phyloP scores from a whole-genome alignment of 371 early-diverging fungal genomes.

The Actinomortierella wolfii region DNA sequence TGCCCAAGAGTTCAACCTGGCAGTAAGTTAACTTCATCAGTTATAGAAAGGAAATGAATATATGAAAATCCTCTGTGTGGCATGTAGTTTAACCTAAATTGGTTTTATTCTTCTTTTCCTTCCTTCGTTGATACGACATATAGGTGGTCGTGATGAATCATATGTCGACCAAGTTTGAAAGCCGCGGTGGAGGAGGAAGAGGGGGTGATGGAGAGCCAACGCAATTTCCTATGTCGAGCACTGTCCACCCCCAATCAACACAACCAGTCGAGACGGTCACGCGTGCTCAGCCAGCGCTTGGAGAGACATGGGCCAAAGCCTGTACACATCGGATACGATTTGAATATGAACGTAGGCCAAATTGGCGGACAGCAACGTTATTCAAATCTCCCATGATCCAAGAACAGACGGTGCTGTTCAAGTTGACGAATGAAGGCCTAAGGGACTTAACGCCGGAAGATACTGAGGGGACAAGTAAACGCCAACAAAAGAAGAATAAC shows the following conservation, averaged over 20 bases:
- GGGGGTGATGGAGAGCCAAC: too few relatives aligned
- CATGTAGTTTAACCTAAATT: neutral
- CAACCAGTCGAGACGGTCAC: neutral
- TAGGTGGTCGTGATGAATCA: constrained; percentile 45
- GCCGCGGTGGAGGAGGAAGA: too few relatives aligned
- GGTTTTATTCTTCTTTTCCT: neutral
- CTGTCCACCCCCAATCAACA: too few relatives aligned
- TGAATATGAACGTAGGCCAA: constrained; percentile 2
- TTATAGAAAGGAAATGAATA: too few relatives aligned
- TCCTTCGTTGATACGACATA: neutral
- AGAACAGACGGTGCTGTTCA: constrained; percentile 21
- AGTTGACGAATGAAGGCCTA: constrained; percentile 12
- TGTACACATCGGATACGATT: constrained; percentile 33
- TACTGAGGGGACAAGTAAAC: too few relatives aligned
- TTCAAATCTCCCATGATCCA: constrained; percentile 32
- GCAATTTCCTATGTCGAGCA: too few relatives aligned
- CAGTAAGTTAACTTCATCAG: too few relatives aligned
- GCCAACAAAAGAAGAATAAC: too few relatives aligned
- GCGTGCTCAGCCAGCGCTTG: constrained; percentile 28
- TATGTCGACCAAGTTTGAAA: constrained; percentile 35
- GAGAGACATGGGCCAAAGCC: constrained; percentile 28
- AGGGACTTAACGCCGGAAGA: constrained; percentile 1
- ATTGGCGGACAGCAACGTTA: constrained; percentile 19
- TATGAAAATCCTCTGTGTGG: too few relatives aligned
- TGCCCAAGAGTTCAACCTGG: constrained; percentile 19